Evolutionary conservation across 2,329 filamentous ascomycete genomes (phyloP).

Genomic region (Fusarium newnesense): DNA sequence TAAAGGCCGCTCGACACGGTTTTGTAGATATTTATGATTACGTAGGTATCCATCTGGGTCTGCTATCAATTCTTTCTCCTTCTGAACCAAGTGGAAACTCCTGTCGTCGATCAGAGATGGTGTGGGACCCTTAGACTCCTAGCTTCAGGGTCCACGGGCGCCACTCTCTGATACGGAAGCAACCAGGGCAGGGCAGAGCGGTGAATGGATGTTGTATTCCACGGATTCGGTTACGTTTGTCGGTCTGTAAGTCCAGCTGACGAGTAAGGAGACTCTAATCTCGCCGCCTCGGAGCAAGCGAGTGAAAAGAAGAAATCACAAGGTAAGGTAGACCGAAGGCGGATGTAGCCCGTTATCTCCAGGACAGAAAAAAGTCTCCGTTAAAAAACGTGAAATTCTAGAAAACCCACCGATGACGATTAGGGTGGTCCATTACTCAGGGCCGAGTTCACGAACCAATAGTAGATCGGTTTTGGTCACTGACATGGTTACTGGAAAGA

Average conservation of each 20-base stretch:
- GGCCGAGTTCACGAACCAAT: slow-evolving; percentile 18
- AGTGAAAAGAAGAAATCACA: not conserved
- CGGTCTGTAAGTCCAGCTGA: slow-evolving; percentile 11
- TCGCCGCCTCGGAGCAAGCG: slow-evolving; percentile 9
- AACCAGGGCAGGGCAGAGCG: slow-evolving; percentile 31
- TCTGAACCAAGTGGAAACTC: slow-evolving; percentile 31
- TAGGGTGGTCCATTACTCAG: slow-evolving; percentile 30
- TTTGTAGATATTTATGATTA: slow-evolving; percentile 31
- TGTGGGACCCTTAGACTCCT: slow-evolving; percentile 21
- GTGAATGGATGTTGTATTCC: slow-evolving; percentile 25
- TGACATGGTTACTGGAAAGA: not conserved
- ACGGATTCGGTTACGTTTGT: slow-evolving; percentile 17
- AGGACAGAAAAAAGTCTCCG: not conserved
- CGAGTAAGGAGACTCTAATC: not conserved
- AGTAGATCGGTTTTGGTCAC: not conserved
- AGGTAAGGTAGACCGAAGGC: not conserved
- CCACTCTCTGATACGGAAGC: slow-evolving; percentile 30
- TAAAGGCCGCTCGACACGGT: not conserved
- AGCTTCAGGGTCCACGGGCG: slow-evolving; percentile 38
- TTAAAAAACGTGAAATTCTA: slow-evolving; percentile 15
- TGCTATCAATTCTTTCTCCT: slow-evolving; percentile 17
- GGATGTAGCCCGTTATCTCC: slow-evolving; percentile 14
- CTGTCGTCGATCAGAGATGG: slow-evolving; percentile 16
- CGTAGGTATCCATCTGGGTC: slow-evolving; percentile 4
- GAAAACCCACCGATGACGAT: slow-evolving; percentile 34